Evolutionary conservation across 169 alveolate species (phyloP).

Genomic region (Plasmodium sp.): DNA sequence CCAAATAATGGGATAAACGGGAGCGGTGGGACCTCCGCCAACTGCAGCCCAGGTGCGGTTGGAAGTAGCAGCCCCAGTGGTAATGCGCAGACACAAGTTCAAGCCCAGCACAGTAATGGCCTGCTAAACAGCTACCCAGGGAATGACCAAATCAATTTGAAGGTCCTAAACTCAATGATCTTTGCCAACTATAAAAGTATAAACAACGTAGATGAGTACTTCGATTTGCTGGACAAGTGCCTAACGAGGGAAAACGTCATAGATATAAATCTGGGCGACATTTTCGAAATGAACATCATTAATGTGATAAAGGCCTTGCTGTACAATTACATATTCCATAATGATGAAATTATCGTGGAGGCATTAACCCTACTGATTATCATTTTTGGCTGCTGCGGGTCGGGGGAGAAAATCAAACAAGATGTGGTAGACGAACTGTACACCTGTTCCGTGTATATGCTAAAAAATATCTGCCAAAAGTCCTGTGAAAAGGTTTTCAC

Average conservation of each 20-base stretch:
- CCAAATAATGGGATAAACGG: neutral
- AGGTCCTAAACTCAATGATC: conserved; percentile 64
- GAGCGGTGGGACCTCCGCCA: neutral
- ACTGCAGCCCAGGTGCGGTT: neutral
- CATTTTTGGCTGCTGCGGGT: conserved; percentile 67
- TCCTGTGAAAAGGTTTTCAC: conserved; percentile 46
- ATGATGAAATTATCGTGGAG: conserved; percentile 74
- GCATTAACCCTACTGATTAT: conserved; percentile 65
- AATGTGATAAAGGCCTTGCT: conserved; percentile 34
- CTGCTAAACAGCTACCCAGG: conserved; percentile 20
- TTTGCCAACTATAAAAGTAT: conserved; percentile 64
- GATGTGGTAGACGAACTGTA: conserved; percentile 73
- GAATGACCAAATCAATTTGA: conserved; percentile 38
- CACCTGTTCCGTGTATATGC: conserved; percentile 61
- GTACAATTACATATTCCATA: conserved; percentile 65
- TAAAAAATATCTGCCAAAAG: conserved; percentile 65
- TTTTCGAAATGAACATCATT: conserved; percentile 71
- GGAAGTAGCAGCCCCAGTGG: neutral
- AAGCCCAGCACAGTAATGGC: neutral
- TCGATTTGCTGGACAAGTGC: conserved; percentile 66
- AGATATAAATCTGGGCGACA: conserved; percentile 69
- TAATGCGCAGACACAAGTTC: neutral
- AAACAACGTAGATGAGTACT: conserved; percentile 72
- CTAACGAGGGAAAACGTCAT: conserved; percentile 60
- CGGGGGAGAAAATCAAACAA: conserved; percentile 67